Conservation (phyloP, 1,139 yeast species). For the Saccharomycopsis crataegensis region DNA sequence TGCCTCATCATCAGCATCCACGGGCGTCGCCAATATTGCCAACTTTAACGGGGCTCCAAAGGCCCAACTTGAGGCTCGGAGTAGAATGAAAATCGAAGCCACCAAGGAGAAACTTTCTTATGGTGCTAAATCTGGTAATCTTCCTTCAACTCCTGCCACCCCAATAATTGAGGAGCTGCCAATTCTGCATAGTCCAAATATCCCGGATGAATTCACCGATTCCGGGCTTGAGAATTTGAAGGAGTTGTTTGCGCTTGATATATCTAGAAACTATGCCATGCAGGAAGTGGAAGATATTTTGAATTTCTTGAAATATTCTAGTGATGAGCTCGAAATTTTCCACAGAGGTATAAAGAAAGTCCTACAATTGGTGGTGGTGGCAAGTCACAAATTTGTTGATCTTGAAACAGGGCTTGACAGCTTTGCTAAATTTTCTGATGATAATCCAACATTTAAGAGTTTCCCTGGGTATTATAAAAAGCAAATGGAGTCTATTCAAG, state of each 20-base stretch:
- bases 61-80: constrained; percentile 8
- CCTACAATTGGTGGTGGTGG: constrained; percentile 38
- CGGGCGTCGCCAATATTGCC: not conserved
- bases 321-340: constrained; percentile 38
- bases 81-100: constrained; percentile 14
- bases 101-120: constrained; percentile 10
- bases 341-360: constrained; percentile 31
- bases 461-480: not conserved
- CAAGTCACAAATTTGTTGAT: constrained; percentile 41
- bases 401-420: constrained; percentile 23
- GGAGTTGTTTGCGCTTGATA: constrained; percentile 20
- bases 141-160: not conserved
- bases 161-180: constrained; percentile 26
- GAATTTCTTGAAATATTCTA: constrained; percentile 47
- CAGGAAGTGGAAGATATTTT: constrained; percentile 47
- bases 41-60: not conserved
- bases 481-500: not conserved
- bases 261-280: constrained; percentile 13
- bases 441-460: constrained; percentile 20
- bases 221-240: constrained; percentile 15
- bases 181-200: constrained; percentile 26
- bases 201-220: constrained; percentile 19
- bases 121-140: not conserved
- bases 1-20: not conserved
- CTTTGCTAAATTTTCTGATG: constrained; percentile 25